Conservation (phyloP, 2,329 filamentous ascomycete species). For the Sarocladium brachiariae region DNA sequence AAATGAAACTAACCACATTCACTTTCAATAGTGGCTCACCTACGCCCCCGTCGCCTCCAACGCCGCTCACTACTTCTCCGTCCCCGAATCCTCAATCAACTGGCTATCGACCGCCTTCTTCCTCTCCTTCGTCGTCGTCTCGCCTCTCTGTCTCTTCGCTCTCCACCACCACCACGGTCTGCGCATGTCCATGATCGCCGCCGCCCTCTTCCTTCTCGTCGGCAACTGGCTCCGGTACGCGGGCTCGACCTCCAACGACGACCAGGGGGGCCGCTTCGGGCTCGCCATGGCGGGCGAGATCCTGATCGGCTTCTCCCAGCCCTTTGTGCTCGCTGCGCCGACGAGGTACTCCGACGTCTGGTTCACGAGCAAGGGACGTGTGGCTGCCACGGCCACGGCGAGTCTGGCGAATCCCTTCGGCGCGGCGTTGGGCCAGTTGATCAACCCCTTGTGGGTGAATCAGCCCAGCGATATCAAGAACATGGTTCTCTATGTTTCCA, state of each 20-base stretch:
- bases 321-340: constrained; percentile 83
- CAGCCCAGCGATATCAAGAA: constrained; percentile 59
- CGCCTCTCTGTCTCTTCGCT: constrained; percentile 67
- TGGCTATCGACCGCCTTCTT: constrained; percentile 88
- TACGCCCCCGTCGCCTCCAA: constrained; percentile 77
- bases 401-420: constrained; percentile 86
- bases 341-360: constrained; percentile 89
- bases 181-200: constrained; percentile 65
- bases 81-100: constrained; percentile 72
- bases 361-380: constrained; percentile 80
- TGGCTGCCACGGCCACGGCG: constrained; percentile 78
- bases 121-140: constrained; percentile 70
- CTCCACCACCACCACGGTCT: constrained; percentile 65
- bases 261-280: constrained; percentile 42
- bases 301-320: constrained; percentile 80
- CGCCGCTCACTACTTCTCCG: constrained; percentile 67
- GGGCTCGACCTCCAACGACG: constrained; percentile 46
- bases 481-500: constrained; percentile 77
- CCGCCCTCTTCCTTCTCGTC: constrained; percentile 65
- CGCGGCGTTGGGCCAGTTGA: constrained; percentile 78
- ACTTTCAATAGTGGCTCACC: constrained; percentile 67
- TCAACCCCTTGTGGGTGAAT: constrained; percentile 71
- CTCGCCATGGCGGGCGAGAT: constrained; percentile 88
- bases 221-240: constrained; percentile 92
- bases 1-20: not conserved